These are phyloP conservation scores for Auriscalpium vulgare DNA, from an alignment of 768 basidiomycete species.

Conservation along the genomic window DNA sequence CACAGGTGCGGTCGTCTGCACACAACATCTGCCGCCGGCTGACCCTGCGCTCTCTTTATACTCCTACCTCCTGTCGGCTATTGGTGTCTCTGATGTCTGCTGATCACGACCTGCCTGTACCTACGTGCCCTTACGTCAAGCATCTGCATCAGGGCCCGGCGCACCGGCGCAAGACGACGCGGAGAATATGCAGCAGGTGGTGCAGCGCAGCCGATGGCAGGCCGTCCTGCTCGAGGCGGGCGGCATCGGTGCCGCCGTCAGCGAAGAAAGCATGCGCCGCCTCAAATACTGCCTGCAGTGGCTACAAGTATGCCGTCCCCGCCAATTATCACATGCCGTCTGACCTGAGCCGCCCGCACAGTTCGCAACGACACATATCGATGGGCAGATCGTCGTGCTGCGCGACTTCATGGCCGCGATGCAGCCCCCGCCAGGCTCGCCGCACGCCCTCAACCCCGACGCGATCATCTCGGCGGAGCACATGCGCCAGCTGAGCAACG, in stretches of 20 bases:
- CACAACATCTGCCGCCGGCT: not conserved
- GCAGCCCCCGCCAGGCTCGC: conserved; percentile 37
- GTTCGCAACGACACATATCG: conserved; percentile 86
- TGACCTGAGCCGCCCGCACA: conserved; percentile 20
- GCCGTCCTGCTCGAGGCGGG: conserved; percentile 80
- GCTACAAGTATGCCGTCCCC: conserved; percentile 55
- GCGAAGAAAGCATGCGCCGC: conserved; percentile 85
- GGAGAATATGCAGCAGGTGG: conserved; percentile 42
- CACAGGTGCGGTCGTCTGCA: not conserved
- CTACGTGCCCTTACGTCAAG: not conserved
- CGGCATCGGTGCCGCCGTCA: conserved; percentile 79
- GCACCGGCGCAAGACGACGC: conserved; percentile 15
- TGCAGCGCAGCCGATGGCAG: conserved; percentile 78
- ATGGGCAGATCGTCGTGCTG: conserved; percentile 77
- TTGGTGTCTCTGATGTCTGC: not conserved
- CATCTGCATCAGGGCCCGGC: not conserved
- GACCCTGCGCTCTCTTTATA: not conserved
- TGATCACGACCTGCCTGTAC: not conserved
- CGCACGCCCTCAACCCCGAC: conserved; percentile 24
- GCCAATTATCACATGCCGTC: not conserved
- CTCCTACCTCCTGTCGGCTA: not conserved
- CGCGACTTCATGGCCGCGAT: conserved; percentile 76
- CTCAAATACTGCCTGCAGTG: conserved; percentile 83
- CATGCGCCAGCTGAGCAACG: conserved; percentile 60
- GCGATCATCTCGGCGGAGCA: conserved; percentile 30